Conservation (phyloP, 2,329 filamentous ascomycete species). For the Cordyceps pruinosa region DNA sequence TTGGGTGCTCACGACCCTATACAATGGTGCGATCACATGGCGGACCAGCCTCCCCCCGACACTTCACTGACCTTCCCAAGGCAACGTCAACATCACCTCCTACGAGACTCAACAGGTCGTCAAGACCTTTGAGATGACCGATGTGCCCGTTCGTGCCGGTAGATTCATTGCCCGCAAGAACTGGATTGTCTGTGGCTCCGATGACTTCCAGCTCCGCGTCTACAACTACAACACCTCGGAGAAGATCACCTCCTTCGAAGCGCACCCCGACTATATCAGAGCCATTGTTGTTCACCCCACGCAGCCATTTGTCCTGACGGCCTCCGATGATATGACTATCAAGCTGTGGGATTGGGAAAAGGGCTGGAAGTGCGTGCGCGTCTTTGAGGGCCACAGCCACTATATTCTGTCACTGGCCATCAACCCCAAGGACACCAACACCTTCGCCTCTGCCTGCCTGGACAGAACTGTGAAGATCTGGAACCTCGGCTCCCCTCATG, state of each 20-base stretch:
- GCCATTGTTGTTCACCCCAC: conserved; percentile 93
- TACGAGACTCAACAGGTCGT: conserved; percentile 95
- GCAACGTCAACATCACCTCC: conserved; percentile 98
- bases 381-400: conserved; percentile 93
- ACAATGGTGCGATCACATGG: conserved; percentile 62
- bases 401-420: conserved; percentile 96
- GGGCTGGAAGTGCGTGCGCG: conserved; percentile 93
- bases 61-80: conserved; percentile 35
- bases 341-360: conserved; percentile 99
- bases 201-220: conserved; percentile 80
- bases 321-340: conserved; percentile 97
- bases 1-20: conserved; percentile 94
- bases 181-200: conserved; percentile 95
- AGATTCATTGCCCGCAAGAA: conserved; percentile 97
- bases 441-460: conserved; percentile 84
- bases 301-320: conserved; percentile 91
- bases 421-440: conserved; percentile 96
- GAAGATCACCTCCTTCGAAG: conserved; percentile 95
- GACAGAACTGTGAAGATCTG: conserved; percentile 97
- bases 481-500: conserved; percentile 86
- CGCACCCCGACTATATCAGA: conserved; percentile 96
- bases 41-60: neutral
- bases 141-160: conserved; percentile 94
- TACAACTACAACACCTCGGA: conserved; percentile 99
- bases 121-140: conserved; percentile 97